Percentiles rank a stretch among this genome's conserved stretches.
Evolutionary conservation across 2,329 filamentous ascomycete genomes (phyloP).

Genomic region (Talaromyces piceae): DNA sequence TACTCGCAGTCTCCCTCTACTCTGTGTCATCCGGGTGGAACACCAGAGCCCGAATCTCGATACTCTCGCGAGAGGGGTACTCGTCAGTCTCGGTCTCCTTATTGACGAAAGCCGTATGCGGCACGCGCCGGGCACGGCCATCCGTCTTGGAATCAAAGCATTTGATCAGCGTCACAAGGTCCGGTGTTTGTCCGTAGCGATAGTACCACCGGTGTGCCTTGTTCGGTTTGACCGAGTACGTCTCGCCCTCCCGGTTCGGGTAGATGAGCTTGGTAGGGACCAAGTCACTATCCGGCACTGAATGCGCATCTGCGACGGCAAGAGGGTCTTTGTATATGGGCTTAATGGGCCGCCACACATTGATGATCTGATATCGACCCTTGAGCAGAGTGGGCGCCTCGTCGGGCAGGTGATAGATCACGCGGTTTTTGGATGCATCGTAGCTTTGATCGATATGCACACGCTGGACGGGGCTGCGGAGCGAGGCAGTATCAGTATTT

Average conservation of each 20-base stretch:
- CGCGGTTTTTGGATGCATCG: conserved; percentile 35
- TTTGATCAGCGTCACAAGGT: conserved; percentile 54
- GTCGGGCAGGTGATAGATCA: conserved; percentile 37
- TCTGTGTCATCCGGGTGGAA: conserved; percentile 40
- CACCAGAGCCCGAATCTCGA: conserved; percentile 50
- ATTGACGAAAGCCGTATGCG: conserved; percentile 51
- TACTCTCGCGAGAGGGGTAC: conserved; percentile 41
- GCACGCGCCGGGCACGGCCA: conserved; percentile 46
- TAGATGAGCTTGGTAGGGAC: conserved; percentile 46
- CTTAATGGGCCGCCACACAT: conserved; percentile 46
- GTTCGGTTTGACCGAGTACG: conserved; percentile 39
- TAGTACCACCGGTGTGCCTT: conserved; percentile 47
- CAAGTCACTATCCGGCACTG: conserved; percentile 46
- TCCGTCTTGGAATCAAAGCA: conserved; percentile 54
- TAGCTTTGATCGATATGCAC: conserved; percentile 48
- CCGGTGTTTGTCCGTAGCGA: conserved; percentile 43
- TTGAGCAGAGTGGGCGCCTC: conserved; percentile 38
- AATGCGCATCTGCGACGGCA: conserved; percentile 45
- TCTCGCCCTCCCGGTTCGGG: conserved; percentile 45
- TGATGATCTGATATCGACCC: conserved; percentile 44
- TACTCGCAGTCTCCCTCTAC: neutral
- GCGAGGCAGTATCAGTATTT: conserved; percentile 21
- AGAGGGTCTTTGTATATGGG: conserved; percentile 49
- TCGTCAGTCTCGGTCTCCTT: conserved; percentile 35
- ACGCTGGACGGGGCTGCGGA: conserved; percentile 42